These are phyloP conservation scores for Austropuccinia psidii DNA, from an alignment of 1,284 basidiomycete species.

Conservation along the genomic window DNA sequence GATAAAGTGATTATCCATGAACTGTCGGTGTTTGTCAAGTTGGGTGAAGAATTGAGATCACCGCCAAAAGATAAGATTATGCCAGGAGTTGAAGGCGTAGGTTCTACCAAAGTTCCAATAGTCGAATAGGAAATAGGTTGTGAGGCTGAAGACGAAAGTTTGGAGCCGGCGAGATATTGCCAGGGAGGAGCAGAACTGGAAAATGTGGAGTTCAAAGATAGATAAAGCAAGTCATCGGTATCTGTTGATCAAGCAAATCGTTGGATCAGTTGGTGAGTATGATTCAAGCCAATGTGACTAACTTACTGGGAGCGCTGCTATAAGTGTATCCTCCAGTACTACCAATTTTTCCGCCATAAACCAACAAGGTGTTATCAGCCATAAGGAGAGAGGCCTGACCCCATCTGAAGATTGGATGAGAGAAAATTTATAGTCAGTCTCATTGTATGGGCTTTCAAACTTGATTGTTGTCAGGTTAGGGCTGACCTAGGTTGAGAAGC, in stretches of 20 bases:
- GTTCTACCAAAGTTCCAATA: conserved; percentile 9
- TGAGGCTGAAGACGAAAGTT: neutral
- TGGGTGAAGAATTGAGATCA: conserved; percentile 7
- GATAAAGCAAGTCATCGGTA: conserved; percentile 28
- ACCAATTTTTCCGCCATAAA: conserved; percentile 21
- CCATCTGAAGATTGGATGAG: conserved; percentile 4
- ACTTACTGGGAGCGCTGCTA: conserved; percentile 22
- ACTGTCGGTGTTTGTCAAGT: conserved; percentile 17
- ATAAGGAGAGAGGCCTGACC: conserved; percentile 30
- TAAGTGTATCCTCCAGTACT: conserved; percentile 30
- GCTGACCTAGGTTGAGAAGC: conserved; percentile 22
- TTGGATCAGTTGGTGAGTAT: neutral
- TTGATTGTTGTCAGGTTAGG: too few species aligned
- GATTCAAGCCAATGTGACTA: too few species aligned
- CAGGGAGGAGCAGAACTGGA: conserved; percentile 20
- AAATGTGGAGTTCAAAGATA: conserved; percentile 21
- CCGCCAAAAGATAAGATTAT: conserved; percentile 21
- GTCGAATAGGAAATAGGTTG: conserved; percentile 11
- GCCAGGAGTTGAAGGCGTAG: neutral
- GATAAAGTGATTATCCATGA: conserved; percentile 29
- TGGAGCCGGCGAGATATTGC: conserved; percentile 26
- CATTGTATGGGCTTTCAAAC: neutral
- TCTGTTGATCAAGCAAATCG: neutral
- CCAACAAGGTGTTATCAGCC: conserved; percentile 17
- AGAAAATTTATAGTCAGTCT: neutral